Percentiles rank a stretch among this genome's conserved stretches.
Evolutionary conservation across 1,284 basidiomycete genomes (phyloP).

Genomic region (Hemileia vastatrix): DNA sequence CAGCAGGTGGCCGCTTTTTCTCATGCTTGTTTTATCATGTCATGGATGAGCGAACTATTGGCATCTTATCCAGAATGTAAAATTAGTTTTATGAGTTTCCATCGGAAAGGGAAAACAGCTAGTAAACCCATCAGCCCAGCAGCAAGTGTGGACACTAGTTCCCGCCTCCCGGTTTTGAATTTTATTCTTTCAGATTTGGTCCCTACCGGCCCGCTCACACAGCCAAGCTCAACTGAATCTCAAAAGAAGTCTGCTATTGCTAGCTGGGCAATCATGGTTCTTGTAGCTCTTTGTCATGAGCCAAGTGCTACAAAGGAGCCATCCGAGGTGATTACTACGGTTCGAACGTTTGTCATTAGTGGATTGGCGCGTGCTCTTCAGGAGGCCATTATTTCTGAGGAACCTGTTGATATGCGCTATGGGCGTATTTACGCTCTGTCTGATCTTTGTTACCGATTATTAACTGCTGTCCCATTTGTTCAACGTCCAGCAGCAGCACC

Average conservation of each 20-base stretch:
- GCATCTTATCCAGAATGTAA: slow-evolving; percentile 92
- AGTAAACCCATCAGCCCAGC: slow-evolving; percentile 51
- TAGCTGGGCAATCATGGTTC: slow-evolving; percentile 76
- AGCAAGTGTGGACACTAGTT: slow-evolving; percentile 27
- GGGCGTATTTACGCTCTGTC: slow-evolving; percentile 77
- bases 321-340: slow-evolving; percentile 64
- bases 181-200: slow-evolving; percentile 54
- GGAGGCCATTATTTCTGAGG: slow-evolving; percentile 57
- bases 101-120: slow-evolving; percentile 51
- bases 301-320: slow-evolving; percentile 63
- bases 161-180: slow-evolving; percentile 54
- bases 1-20: slow-evolving; percentile 48
- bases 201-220: slow-evolving; percentile 39
- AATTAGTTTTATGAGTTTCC: slow-evolving; percentile 69
- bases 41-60: slow-evolving; percentile 78
- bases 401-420: slow-evolving; percentile 67
- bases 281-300: slow-evolving; percentile 86
- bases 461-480: slow-evolving; percentile 61
- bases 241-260: slow-evolving; percentile 40
- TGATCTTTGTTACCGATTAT: slow-evolving; percentile 76
- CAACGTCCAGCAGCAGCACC: slow-evolving; percentile 48
- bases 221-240: slow-evolving; percentile 35
- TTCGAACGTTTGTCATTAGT: slow-evolving; percentile 83
- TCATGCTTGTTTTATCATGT: slow-evolving; percentile 80
- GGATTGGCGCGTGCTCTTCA: slow-evolving; percentile 76